Percentiles rank a stretch among this genome's conserved stretches.
Conservation (phyloP, 1,139 yeast genomes). For the Yamadazyma siamensis region DNA sequence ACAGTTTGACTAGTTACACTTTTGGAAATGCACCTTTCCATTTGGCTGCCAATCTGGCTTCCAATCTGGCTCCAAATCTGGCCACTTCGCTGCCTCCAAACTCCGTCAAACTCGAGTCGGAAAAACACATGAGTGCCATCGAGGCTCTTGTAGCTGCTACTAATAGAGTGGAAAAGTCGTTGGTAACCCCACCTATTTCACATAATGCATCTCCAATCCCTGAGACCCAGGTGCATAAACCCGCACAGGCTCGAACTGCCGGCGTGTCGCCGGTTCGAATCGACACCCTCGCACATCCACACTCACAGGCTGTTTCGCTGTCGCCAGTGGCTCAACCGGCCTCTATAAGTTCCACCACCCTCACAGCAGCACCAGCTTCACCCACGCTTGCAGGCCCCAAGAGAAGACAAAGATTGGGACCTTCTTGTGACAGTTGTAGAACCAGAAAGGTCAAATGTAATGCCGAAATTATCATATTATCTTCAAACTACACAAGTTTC, state of each 20-base stretch:
- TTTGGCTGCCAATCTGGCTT: not conserved
- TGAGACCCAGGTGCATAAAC: no score
- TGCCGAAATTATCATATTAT: constrained; percentile 47
- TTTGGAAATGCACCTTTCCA: constrained; percentile 1
- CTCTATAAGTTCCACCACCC: not conserved
- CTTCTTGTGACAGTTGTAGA: constrained; percentile 72
- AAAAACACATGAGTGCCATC: constrained; percentile 1
- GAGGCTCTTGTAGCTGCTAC: constrained; percentile 7
- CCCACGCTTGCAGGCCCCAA: constrained; percentile 13
- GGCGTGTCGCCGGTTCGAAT: constrained; percentile 2
- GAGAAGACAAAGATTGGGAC: constrained; percentile 67
- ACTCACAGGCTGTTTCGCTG: not conserved
- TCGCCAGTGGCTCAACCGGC: constrained; percentile 1
- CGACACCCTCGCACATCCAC: not conserved
- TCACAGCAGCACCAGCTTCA: not conserved
- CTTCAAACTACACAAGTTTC: constrained; percentile 10
- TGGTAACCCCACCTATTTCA: not conserved
- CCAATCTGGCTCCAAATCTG: not conserved
- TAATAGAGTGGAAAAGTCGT: not conserved
- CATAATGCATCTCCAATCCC: no score
- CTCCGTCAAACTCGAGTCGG: constrained; percentile 9
- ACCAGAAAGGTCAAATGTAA: constrained; percentile 73
- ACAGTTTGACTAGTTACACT: constrained; percentile 3
- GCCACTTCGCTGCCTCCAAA: constrained; percentile 7
- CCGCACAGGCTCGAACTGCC: no score